Conservation (phyloP, 2,329 filamentous ascomycete genomes). For the Verruconis gallopava region DNA sequence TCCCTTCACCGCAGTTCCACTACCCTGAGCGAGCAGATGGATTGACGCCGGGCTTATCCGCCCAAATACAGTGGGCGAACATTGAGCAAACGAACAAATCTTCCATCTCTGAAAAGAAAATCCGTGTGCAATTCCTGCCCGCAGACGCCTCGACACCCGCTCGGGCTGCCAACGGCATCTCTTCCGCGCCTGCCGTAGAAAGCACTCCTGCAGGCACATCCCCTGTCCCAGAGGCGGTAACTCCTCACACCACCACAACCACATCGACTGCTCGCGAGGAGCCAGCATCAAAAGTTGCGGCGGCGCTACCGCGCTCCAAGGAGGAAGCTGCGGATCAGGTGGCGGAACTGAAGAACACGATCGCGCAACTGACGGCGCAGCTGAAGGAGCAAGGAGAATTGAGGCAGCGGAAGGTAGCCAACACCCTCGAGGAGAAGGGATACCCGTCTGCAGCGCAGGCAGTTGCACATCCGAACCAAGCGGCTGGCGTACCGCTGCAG, state of each 20-base stretch:
- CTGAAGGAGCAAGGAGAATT: slow-evolving; percentile 51
- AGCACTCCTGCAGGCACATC: slow-evolving; percentile 26
- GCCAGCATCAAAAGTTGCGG: neutral
- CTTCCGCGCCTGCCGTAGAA: slow-evolving; percentile 15
- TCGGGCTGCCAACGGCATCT: slow-evolving; percentile 21
- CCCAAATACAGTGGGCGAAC: slow-evolving; percentile 52
- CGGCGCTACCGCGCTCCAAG: slow-evolving; percentile 32
- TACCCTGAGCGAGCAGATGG: slow-evolving; percentile 9
- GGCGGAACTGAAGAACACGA: slow-evolving; percentile 59
- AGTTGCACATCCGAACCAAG: slow-evolving; percentile 42
- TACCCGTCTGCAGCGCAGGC: slow-evolving; percentile 42
- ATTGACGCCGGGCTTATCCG: slow-evolving; percentile 10
- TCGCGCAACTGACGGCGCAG: slow-evolving; percentile 53
- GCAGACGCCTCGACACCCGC: slow-evolving; percentile 26
- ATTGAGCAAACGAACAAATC: slow-evolving; percentile 62
- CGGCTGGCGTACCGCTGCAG: slow-evolving; percentile 78
- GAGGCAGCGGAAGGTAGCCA: slow-evolving; percentile 62
- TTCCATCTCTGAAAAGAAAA: slow-evolving; percentile 84
- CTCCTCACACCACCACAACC: slow-evolving; percentile 24
- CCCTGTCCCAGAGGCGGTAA: slow-evolving; percentile 11
- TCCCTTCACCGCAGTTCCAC: neutral
- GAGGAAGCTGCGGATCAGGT: slow-evolving; percentile 63
- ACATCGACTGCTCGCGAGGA: neutral
- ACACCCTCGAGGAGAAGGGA: slow-evolving; percentile 33
- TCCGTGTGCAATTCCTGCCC: slow-evolving; percentile 74